Base-by-base conservation (phyloP, 192 early-diverging fungal genomes). In the Umbelopsis ramanniana region DNA sequence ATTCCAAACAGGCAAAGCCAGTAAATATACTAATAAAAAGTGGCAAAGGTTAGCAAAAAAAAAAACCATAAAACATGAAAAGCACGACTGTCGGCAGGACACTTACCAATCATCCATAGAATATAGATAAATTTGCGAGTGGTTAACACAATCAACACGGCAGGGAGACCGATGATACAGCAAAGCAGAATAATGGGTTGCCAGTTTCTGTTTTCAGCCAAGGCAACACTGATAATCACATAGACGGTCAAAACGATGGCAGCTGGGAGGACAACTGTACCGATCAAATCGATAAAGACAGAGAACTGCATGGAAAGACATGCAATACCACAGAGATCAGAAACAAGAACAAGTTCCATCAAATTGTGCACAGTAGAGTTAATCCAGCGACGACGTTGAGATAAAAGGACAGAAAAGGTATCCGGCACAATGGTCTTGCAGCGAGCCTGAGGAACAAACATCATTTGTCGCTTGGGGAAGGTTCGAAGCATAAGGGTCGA, bases 351-450 rank as follows among this genome's bases (percentile, higher is more conserved):
- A 24, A 97, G 81, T 79, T 97, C 95, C 75, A 90, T 73, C 35
- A 97, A 82, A 73, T 97, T 97, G 73, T 97, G 95, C 35, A 97
- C 87, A 3, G 95, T 97, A 19, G 95, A 97, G 79, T 97, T 97
- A 76, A 97, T 97, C 95, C 95, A 97, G 29, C 95, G 90, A 55
- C 96, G 89, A 67, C 96, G 88, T 77, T 98, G 96, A 76, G 92
- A 94, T 54, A 98, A 75, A 37, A 98, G 84, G 7, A 94, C 93
- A 46, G 77, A 86, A 76, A 93, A 96, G 57, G 85, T 82, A 79
- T 92, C 91, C 0, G 95, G 95, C 24, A 95, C 95, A 23, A 92
- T 83, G 0, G 95, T 96, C 75, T 92, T 90, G 82, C 95, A 96
- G 19, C 82, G 73, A 2, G 95, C 95, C 70, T 92, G 87, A 15